phyloP scores from a whole-genome alignment of 2,329 filamentous ascomycete species.

The Trichoderma asperellum region DNA sequence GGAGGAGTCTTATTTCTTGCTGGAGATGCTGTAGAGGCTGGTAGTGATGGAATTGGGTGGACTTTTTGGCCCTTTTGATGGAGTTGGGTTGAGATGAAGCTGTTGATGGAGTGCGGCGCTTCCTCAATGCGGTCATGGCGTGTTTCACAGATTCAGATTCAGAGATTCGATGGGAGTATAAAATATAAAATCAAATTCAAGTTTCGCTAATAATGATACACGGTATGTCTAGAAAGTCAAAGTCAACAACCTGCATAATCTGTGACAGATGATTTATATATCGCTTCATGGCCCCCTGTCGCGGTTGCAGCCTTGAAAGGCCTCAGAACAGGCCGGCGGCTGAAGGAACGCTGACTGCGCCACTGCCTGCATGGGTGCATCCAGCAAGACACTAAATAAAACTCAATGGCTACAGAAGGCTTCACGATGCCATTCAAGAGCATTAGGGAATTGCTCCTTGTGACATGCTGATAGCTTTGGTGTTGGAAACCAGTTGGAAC shows the following conservation, averaged over 20 bases:
- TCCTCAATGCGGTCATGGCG: not conserved
- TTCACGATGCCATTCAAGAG: not conserved
- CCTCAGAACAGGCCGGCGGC: not conserved
- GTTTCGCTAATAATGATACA: not conserved
- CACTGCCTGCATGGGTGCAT: not conserved
- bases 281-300: not conserved
- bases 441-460: not conserved
- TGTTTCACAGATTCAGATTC: not conserved
- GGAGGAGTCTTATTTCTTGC: not conserved
- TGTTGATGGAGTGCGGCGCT: not conserved
- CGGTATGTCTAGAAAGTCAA: not conserved
- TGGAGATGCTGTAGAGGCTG: not conserved
- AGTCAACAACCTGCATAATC: not conserved
- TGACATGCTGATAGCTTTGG: not conserved
- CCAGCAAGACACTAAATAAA: not conserved
- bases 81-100: not conserved
- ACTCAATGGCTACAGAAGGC: not conserved
- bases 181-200: too few relatives aligned
- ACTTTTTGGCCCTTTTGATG: not conserved
- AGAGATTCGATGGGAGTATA: not conserved
- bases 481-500: not conserved
- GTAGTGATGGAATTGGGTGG: not conserved
- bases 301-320: not conserved
- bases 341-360: constrained; percentile 6
- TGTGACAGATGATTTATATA: not conserved